Conservation (phyloP, 2,329 filamentous ascomycete species). For the Hirsutella rhossiliensis region DNA sequence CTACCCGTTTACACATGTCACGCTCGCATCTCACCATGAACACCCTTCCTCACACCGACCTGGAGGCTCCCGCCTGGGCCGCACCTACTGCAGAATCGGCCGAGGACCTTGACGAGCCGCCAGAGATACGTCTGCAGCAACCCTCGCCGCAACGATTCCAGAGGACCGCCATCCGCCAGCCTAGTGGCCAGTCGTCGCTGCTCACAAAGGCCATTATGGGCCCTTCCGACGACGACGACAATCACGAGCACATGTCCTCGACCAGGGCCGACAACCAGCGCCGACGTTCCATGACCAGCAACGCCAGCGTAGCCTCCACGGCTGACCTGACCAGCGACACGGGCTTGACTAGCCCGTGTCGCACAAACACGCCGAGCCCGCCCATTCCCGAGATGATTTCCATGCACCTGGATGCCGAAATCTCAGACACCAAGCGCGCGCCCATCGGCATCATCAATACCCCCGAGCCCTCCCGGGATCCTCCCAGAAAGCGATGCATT, state of each 20-base stretch:
- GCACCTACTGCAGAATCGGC: conserved; percentile 45
- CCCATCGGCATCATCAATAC: conserved; percentile 11
- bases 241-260: conserved; percentile 24
- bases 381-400: conserved; percentile 53
- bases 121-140: conserved; percentile 40
- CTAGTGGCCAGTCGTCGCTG: conserved; percentile 60
- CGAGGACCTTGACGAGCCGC: conserved; percentile 78
- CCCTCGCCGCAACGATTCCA: conserved; percentile 26
- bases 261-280: conserved; percentile 25
- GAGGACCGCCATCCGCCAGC: conserved; percentile 33
- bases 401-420: conserved; percentile 24
- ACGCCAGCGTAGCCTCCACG: conserved; percentile 68
- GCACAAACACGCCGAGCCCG: conserved; percentile 79
- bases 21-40: conserved; percentile 12
- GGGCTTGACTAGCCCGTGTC: conserved; percentile 78
- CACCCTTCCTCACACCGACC: conserved; percentile 8
- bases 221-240: conserved; percentile 48
- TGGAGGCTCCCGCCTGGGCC: conserved; percentile 18
- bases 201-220: conserved; percentile 74
- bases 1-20: background rate
- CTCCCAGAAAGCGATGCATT: conserved; percentile 70
- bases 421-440: conserved; percentile 12
- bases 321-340: conserved; percentile 93
- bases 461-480: conserved; percentile 28
- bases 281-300: conserved; percentile 63